Base-by-base conservation (phyloP, 2,329 filamentous ascomycete genomes). In the Fusarium sp. region DNA sequence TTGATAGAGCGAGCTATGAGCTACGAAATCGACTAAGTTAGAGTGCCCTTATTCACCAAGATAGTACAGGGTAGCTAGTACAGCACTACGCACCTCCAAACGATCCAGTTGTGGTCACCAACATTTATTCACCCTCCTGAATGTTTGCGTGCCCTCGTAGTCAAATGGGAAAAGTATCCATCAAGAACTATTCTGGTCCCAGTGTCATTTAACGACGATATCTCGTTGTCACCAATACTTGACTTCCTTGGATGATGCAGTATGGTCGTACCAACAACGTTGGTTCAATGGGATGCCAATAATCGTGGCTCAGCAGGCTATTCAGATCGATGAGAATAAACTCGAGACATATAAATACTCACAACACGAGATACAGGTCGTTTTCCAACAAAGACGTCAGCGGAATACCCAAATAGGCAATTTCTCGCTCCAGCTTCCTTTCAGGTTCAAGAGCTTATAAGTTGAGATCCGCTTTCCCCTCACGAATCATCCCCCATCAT, bases 391-490 rank as follows among this genome's bases (percentile, higher is more conserved):
- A 56, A 53, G 64, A 67, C 61, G 61, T 61, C 54, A 67, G 35
- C 28, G 42, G 22, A 47, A 48, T 65, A 10, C 66, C 65, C 30
- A 59, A 70, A 54, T 59, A 69, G 65, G 66, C 20, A 69, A 69
- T 58, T 69, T 70, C 65, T 69, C 65, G 42, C 47, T 42, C 60
- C 33, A 69, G 50, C 66, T 69, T 69, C 65, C 66, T 70, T 42
- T 42, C 56, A 51, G 47, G 68, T 47, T 68, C 30, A 48, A 55
- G 47, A 55, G 33, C 36, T 36, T 36, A 61, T 36, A 61, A 71
- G 54, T n/a, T 35, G 35, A 58, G 61, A 62, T 73, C 70, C 70
- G 71, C 71, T 66, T 72, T 67, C 68, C 72, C 71, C 72, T 74
- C 71, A 74, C 71, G 51, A 61, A 63, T 65, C 15, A 61, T 53